Percentiles rank a stretch among this genome's conserved stretches.
Evolutionary conservation across 1,284 basidiomycete genomes (phyloP).

Genomic region (Erythrobasidium hasegawianum): DNA sequence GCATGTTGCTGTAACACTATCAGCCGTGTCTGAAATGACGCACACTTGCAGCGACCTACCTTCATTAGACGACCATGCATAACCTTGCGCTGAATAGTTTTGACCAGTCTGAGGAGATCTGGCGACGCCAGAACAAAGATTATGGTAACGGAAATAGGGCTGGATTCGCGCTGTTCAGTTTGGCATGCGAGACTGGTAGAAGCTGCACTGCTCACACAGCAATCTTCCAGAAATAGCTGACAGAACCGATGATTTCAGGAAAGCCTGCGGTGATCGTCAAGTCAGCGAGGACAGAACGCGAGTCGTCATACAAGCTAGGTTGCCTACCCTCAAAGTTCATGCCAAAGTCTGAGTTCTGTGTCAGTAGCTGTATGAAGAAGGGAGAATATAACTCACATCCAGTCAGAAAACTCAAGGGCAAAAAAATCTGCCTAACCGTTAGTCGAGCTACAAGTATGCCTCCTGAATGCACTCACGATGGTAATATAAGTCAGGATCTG

Average conservation of each 20-base stretch:
- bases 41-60: too few relatives aligned
- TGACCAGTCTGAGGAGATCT: neutral
- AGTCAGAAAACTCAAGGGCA: conserved; percentile 6
- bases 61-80: neutral
- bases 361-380: neutral
- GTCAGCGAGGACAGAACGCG: neutral
- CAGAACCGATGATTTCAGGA: neutral
- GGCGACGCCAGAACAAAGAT: neutral
- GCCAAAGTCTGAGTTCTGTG: neutral
- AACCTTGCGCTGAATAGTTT: neutral
- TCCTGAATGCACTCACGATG: neutral
- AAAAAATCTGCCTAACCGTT: neutral
- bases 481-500: neutral
- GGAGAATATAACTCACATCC: neutral
- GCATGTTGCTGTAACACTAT: too few relatives aligned
- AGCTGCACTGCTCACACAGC: neutral
- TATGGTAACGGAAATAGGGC: neutral
- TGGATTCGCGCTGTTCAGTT: neutral
- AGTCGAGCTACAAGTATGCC: neutral
- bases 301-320: neutral
- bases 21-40: too few relatives aligned
- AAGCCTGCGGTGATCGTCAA: neutral
- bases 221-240: conserved; percentile 6
- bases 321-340: neutral
- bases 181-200: neutral